phyloP scores from a whole-genome alignment of 768 basidiomycete species.

The Boletus pseudopeckii region DNA sequence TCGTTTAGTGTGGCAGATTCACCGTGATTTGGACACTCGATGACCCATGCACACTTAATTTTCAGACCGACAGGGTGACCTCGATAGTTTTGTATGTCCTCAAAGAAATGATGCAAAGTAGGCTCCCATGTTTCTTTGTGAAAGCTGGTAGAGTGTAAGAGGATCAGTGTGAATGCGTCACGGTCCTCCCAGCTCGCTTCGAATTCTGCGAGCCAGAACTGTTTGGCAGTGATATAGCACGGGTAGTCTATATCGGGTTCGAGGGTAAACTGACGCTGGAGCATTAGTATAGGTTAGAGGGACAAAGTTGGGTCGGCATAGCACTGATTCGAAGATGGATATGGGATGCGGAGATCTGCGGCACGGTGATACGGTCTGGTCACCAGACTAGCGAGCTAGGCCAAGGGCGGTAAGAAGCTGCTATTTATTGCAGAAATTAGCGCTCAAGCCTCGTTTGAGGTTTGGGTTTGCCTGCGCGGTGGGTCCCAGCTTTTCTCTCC shows the following conservation, averaged over 20 bases:
- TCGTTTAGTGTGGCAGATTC: constrained; percentile 56
- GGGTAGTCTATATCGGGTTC: constrained; percentile 43
- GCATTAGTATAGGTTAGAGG: constrained; percentile 12
- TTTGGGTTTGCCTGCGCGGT: too few relatives aligned
- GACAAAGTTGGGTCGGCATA: not conserved
- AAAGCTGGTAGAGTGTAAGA: constrained; percentile 70
- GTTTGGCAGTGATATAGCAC: constrained; percentile 53
- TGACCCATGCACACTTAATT: constrained; percentile 50
- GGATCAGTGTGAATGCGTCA: constrained; percentile 51
- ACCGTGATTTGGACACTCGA: constrained; percentile 75
- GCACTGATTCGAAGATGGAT: not conserved
- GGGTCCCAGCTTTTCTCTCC: too few relatives aligned
- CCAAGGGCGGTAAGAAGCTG: too few relatives aligned
- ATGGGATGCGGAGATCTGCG: not conserved
- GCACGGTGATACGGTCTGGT: too few relatives aligned
- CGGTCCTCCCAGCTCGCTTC: constrained; percentile 35
- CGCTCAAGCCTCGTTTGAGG: not conserved
- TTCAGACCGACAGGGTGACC: not conserved
- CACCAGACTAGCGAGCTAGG: not conserved
- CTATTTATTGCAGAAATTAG: not conserved
- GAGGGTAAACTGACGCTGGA: constrained; percentile 31
- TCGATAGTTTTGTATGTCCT: constrained; percentile 13
- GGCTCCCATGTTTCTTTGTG: constrained; percentile 77
- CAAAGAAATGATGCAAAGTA: constrained; percentile 47
- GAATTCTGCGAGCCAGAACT: constrained; percentile 47